Evolutionary conservation across 768 basidiomycete species (phyloP).

Genomic region (Russula dissimulans): DNA sequence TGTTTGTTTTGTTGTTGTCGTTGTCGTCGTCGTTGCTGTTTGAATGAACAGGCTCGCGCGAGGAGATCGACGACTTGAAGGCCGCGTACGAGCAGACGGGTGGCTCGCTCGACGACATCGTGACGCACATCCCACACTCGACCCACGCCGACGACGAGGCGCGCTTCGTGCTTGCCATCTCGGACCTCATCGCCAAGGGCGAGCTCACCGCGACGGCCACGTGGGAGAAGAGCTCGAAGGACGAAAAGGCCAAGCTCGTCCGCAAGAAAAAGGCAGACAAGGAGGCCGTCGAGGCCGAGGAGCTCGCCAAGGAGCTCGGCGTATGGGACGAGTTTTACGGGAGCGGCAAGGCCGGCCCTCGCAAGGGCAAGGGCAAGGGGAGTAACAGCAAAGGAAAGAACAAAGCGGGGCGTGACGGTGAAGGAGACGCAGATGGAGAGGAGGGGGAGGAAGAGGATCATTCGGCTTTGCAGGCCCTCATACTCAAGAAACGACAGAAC

Average conservation of each 20-base stretch:
- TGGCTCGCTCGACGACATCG: constrained; percentile 74
- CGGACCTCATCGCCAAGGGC: constrained; percentile 52
- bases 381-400: constrained; percentile 31
- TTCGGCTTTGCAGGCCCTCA: constrained; percentile 70
- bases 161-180: constrained; percentile 66
- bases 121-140: constrained; percentile 81
- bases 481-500: constrained; percentile 65
- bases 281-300: constrained; percentile 80
- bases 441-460: constrained; percentile 61
- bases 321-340: constrained; percentile 95
- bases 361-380: constrained; percentile 43
- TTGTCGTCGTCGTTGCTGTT: no score
- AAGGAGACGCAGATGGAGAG: constrained; percentile 46
- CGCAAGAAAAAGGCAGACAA: constrained; percentile 66
- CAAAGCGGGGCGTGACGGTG: constrained; percentile 31
- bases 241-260: constrained; percentile 68
- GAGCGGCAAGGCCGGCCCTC: constrained; percentile 54
- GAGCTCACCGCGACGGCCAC: constrained; percentile 43
- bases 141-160: constrained; percentile 67
- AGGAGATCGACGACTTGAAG: constrained; percentile 76
- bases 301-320: constrained; percentile 75
- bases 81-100: constrained; percentile 58
- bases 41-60: constrained; percentile 55
- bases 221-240: constrained; percentile 68
- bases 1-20: no score